Evolutionary conservation across 345 rosid species (phyloP).

Genomic region (Eutrema yunnanense): DNA sequence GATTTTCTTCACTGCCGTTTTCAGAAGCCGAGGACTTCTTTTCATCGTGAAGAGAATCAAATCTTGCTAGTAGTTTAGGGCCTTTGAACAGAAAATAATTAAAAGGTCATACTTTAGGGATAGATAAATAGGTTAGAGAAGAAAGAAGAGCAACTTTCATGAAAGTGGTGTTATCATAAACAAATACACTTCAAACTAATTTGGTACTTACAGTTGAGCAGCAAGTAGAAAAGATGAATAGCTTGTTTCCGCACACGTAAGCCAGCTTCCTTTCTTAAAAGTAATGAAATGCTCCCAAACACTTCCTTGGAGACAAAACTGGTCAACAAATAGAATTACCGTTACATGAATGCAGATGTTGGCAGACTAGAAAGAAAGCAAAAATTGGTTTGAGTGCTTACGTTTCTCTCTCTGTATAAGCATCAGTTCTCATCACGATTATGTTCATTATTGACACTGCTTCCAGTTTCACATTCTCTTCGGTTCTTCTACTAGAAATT

Average conservation of each 20-base stretch:
- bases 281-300: constrained; percentile 47
- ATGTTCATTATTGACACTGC: constrained; percentile 75
- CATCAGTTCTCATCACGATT: constrained; percentile 55
- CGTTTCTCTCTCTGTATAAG: constrained; percentile 59
- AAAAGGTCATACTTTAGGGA: neutral
- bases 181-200: neutral
- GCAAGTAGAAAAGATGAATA: constrained; percentile 52
- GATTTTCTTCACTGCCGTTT: constrained; percentile 20
- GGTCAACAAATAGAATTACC: constrained; percentile 8
- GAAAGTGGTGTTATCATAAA: neutral
- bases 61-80: constrained; percentile 47
- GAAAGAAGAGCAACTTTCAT: neutral
- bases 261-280: constrained; percentile 54
- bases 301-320: constrained; percentile 49
- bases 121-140: neutral
- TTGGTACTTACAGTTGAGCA: constrained; percentile 61
- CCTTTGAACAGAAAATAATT: constrained; percentile 34
- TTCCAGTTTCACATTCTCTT: constrained; percentile 53
- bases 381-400: constrained; percentile 26
- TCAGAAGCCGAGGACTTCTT: constrained; percentile 30
- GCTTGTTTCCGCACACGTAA: constrained; percentile 58
- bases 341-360: constrained; percentile 1
- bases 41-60: constrained; percentile 43
- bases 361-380: neutral
- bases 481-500: constrained; percentile 41